A percentile compares a stretch with the other conserved stretches of the same genome.
Evolutionary conservation across 83 land plant species (phyloP).

Genomic region (Isoetes engelmannii): DNA sequence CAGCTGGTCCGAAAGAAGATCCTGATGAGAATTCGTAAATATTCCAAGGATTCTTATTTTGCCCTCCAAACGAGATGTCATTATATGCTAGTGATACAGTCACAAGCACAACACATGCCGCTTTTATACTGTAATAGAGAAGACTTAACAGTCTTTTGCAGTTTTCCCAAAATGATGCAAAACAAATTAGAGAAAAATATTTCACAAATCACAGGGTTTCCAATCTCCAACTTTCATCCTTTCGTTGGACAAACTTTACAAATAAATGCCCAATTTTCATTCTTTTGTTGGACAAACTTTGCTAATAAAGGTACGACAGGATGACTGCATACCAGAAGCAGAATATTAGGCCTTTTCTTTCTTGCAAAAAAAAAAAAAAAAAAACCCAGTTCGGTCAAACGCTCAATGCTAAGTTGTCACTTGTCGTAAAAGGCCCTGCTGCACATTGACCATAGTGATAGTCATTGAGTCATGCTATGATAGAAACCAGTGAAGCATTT

Average conservation of each 20-base stretch:
- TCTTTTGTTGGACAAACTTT: background rate
- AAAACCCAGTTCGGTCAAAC: constrained; percentile 68
- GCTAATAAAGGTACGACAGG: background rate
- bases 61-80: constrained; percentile 88
- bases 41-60: constrained; percentile 84
- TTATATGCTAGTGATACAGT: constrained; percentile 69
- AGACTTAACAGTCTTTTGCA: no score
- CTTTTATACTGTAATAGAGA: constrained; percentile 55
- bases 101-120: constrained; percentile 72
- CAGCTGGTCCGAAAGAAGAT: constrained; percentile 80
- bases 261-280: no score
- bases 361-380: constrained; percentile 64
- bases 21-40: constrained; percentile 63
- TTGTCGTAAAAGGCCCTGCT: constrained; percentile 91
- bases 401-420: constrained; percentile 86
- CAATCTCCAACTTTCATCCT: no score
- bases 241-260: no score
- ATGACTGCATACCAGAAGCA: constrained; percentile 52
- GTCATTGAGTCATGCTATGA: no score
- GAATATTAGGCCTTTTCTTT: constrained; percentile 65
- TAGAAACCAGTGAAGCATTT: no score
- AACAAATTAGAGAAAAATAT: no score
- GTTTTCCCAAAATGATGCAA: no score
- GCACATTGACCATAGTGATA: no score
- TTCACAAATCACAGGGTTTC: no score